Evolutionary conservation across 2,329 filamentous ascomycete species (phyloP).

Genomic region (Byssothecium circinans): DNA sequence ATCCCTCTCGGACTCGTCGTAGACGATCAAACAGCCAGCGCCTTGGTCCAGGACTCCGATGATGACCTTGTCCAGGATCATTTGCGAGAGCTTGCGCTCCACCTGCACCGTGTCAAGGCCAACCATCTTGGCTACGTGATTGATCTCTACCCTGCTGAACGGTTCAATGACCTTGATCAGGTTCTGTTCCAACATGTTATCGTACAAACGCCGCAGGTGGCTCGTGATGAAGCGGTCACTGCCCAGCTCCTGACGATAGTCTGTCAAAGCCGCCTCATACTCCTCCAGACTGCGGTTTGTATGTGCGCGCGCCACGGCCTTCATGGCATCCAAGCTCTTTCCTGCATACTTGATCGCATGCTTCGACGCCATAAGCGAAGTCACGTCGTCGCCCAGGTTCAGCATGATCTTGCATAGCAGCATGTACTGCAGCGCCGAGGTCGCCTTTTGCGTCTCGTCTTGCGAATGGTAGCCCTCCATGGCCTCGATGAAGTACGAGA

Average conservation of each 20-base stretch:
- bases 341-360: constrained; percentile 95
- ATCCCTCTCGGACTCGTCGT: constrained; percentile 90
- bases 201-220: constrained; percentile 92
- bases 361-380: constrained; percentile 91
- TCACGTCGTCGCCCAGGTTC: constrained; percentile 94
- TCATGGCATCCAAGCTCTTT: constrained; percentile 97
- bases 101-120: constrained; percentile 94
- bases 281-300: constrained; percentile 94
- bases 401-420: constrained; percentile 99
- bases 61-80: constrained; percentile 99
- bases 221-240: constrained; percentile 96
- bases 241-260: constrained; percentile 91
- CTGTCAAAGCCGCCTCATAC: constrained; percentile 88
- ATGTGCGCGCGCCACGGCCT: constrained; percentile 94
- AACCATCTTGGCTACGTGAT: constrained; percentile 96
- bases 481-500: constrained; percentile 98
- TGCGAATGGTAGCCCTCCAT: constrained; percentile 95
- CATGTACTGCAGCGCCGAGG: constrained; percentile 98
- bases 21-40: constrained; percentile 95
- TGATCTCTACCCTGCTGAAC: constrained; percentile 95
- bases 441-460: constrained; percentile 86
- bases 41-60: constrained; percentile 97
- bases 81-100: constrained; percentile 96
- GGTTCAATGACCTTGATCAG: constrained; percentile 99
- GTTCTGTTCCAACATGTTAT: constrained; percentile 99